A percentile compares a stretch with the other conserved stretches of the same genome.
phyloP scores from a whole-genome alignment of 306 rosid genomes.

The Malus domestica region ASM211411v1 NC_041790.1:1583001-1583500 shows the following conservation, averaged over 20 bases:
- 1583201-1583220: too few relatives aligned
- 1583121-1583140: too few relatives aligned
- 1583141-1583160: too few relatives aligned
- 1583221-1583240: too few relatives aligned
- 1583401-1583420: conserved; percentile 33
- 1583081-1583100: neutral
- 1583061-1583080: neutral
- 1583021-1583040: neutral
- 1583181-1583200: neutral
- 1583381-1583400: conserved; percentile 9
- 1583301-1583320: neutral
- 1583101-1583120: neutral
- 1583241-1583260: too few relatives aligned
- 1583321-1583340: neutral
- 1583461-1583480: conserved; percentile 19
- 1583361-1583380: conserved; percentile 7
- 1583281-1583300: neutral
- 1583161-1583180: too few relatives aligned
- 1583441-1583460: conserved; percentile 22
- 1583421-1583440: conserved; percentile 36
- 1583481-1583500: conserved; percentile 45
- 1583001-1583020: neutral
- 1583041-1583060: conserved; percentile 3
- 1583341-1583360: neutral
- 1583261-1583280: too few relatives aligned